Base-by-base conservation (phyloP, 257 asterid genomes). In the Salvia rosmarinus region DNA sequence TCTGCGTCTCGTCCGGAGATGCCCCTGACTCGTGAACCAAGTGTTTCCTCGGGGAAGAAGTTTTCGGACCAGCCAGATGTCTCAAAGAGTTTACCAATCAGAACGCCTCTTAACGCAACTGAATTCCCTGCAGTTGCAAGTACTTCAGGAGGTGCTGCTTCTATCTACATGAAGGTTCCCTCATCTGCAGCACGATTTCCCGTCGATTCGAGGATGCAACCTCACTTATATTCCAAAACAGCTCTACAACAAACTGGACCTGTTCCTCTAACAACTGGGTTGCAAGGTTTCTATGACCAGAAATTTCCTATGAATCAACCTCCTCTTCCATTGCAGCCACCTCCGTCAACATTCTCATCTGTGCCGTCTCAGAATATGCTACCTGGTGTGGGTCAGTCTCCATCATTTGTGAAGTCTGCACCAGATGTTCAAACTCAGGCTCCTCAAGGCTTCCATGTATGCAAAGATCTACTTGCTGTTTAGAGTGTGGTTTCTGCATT, bases 41-140 rank as follows among this genome's bases (percentile, higher is more conserved):
- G 97, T 77, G 71, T 91, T 77, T 82, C 98, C 70, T 95, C 96
- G 0, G 93, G 87, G 23, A 89, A 83, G 78, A 94, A 88, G 80
- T 85, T 88, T 55, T 65, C 80, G 64, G 91, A 88, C 57, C 87
- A 70, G 80, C 61, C 80, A 12, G 90, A 85, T 67, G 85, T 86
- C 71, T 83, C 79, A 37, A 89, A 80, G 83, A 73, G 79, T 76
- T 78, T 82, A 71, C 75, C 80, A 8, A 65, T 23, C 70, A 82
- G 84, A 71, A 62, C 73, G 60, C 78, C 84, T 16, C 77, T 83
- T 17, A 61, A 64, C 60, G 72, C 75, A 21, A 75, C 85, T n/a
- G 89, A 78, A 71, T 73, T 88, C 61, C 79, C 84, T 78, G 78
- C 78, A 28, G 62, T 75, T 56, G 85, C 83, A 39, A 74, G 78